These are phyloP conservation scores for Eucalyptus coolabah DNA, from an alignment of 345 rosid species.

Conservation along the genomic window DNA sequence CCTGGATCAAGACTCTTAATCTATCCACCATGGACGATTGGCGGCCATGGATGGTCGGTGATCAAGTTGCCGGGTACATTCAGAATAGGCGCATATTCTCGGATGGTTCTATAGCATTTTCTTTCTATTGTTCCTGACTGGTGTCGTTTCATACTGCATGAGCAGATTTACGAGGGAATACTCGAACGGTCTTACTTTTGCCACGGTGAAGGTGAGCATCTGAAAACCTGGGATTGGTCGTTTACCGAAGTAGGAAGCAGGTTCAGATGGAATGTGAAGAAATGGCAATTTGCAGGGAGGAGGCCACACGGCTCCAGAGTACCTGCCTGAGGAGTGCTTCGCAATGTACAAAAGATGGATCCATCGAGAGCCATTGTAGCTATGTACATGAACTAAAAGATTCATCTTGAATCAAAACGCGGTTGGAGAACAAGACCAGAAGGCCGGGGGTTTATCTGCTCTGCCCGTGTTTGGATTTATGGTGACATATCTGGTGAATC, in stretches of 20 bases:
- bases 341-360: conserved; percentile 15
- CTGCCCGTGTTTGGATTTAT: background rate
- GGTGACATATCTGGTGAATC: background rate
- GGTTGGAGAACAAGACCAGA: background rate
- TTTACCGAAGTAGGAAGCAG: background rate
- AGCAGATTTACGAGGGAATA: background rate
- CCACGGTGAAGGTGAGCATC: conserved; percentile 10
- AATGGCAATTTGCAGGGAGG: conserved; percentile 6
- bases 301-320: conserved; percentile 12
- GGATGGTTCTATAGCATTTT: background rate
- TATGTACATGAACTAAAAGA: background rate
- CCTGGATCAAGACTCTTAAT: conserved; percentile 9
- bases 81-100: background rate
- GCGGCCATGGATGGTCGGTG: conserved; percentile 15
- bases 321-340: conserved; percentile 9
- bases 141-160: background rate
- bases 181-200: conserved; percentile 3
- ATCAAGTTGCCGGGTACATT: conserved; percentile 11
- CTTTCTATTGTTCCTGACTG: background rate
- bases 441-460: background rate
- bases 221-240: background rate
- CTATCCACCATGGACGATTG: background rate
- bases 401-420: background rate
- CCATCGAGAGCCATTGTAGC: background rate
- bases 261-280: background rate